phyloP scores from a whole-genome alignment of 495 filamentous ascomycete species.

The Penicillium roqueforti region DNA sequence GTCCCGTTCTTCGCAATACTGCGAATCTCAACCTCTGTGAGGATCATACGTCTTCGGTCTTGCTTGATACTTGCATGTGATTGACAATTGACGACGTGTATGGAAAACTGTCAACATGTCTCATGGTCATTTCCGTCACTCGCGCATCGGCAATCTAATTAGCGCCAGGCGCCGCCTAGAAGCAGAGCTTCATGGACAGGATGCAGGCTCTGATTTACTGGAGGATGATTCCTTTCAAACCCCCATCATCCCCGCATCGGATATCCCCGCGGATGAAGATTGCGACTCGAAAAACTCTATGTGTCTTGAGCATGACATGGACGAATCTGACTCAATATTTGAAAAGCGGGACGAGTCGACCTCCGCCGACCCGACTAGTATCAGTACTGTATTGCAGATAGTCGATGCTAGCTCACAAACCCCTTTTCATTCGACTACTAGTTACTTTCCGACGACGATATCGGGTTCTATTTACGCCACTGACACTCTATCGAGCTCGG shows the following conservation, averaged over 20 bases:
- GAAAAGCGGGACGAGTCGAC: slow-evolving; percentile 19
- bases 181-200: slow-evolving; percentile 2
- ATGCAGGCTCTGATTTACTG: slow-evolving; percentile 2
- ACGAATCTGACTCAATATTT: neutral
- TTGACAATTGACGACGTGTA: neutral
- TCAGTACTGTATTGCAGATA: slow-evolving; percentile 21
- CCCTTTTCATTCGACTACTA: slow-evolving; percentile 12
- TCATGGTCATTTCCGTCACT: slow-evolving; percentile 24
- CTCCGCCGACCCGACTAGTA: neutral
- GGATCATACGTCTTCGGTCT: slow-evolving; percentile 7
- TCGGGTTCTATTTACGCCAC: slow-evolving; percentile 13
- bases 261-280: slow-evolving; percentile 1
- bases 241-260: slow-evolving; percentile 1
- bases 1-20: slow-evolving; percentile 5
- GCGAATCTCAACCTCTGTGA: slow-evolving; percentile 21
- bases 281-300: slow-evolving; percentile 14
- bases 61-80: neutral
- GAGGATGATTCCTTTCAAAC: neutral
- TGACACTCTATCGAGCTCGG: slow-evolving; percentile 10
- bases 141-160: slow-evolving; percentile 16
- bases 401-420: slow-evolving; percentile 22
- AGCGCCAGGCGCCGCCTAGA: slow-evolving; percentile 17
- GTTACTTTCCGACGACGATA: slow-evolving; percentile 19
- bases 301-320: slow-evolving; percentile 6
- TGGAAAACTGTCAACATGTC: slow-evolving; percentile 16